phyloP scores from a whole-genome alignment of 148 eudicot genomes.

The Diospyros kaki region DNA sequence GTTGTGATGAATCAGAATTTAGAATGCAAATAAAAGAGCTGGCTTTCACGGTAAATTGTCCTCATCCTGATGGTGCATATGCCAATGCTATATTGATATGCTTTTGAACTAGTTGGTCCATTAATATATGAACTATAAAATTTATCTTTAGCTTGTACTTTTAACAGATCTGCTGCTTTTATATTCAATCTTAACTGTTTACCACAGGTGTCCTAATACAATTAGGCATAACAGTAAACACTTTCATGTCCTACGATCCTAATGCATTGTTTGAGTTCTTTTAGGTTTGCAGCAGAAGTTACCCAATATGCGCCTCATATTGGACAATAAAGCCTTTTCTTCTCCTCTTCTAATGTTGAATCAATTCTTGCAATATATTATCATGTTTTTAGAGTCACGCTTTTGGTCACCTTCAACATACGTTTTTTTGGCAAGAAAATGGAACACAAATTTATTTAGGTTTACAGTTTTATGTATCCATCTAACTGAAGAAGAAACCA shows the following conservation, averaged over 20 bases:
- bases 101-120: background rate
- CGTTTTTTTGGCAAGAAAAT: background rate
- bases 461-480: too few relatives aligned
- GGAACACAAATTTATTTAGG: background rate
- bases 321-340: background rate
- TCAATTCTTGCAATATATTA: background rate
- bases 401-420: background rate
- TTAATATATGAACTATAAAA: background rate
- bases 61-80: background rate
- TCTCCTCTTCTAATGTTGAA: background rate
- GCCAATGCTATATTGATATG: background rate
- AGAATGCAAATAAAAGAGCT: conserved; percentile 75
- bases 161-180: conserved; percentile 1
- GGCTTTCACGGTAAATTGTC: conserved; percentile 60
- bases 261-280: conserved; percentile 4
- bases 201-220: background rate
- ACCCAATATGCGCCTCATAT: background rate
- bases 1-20: conserved; percentile 56
- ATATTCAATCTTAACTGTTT: background rate
- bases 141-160: background rate
- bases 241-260: conserved; percentile 1
- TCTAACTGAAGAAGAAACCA: background rate
- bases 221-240: background rate
- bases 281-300: background rate
- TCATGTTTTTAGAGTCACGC: background rate